Evolutionary conservation across 768 basidiomycete genomes (phyloP), one percentile per base, ranked within the genome.

Genomic region (Phanerodontia chrysosporium): DNA sequence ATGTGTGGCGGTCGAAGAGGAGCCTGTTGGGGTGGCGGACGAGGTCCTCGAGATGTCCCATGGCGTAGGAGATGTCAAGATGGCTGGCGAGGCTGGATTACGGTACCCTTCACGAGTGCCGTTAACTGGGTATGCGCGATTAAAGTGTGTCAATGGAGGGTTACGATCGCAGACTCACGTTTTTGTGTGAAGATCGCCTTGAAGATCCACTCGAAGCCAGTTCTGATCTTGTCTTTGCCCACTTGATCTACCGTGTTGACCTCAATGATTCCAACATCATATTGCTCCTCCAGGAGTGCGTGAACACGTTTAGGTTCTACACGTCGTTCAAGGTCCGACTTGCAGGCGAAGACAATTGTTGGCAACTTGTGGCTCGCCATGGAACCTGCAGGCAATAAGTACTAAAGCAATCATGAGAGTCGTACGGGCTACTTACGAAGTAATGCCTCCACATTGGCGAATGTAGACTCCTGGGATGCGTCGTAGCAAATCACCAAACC

Each of bases 401-500:
- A 59, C 28, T n/a, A n/a, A 24, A 53, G 55, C 60, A 39, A 62
- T 39, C 55, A 55, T 25, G 16, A 12, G 10, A 16, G 22, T 16
- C 32, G 10, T 14, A 51, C 12, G 24, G 5, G 25, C 44, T 25
- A 81, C 90, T 72, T 68, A 95, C 94, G 79, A 30, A 95, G 76
- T 49, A 92, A 78, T 29, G 79, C 79, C 69, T 84, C 79, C 18
- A 95, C 79, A 16, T 84, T 85, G 16, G 71, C 71, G 65, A 91
- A 87, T 22, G 92, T 92, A 1, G 75, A 70, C 57, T 69, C 68
- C 58, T 83, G 76, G 0, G 84, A 81, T 10, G 86, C 82, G 72
- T 95, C 90, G 71, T 95, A 97, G 67, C 94, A 97, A 25, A 97
- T 77, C 54, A 97, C 81, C 14, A 88, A 83, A 0, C 89, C 96